Percentiles rank a stretch among this genome's conserved stretches.
phyloP scores from a whole-genome alignment of 1,284 basidiomycete species.

The Papiliotrema fonsecae region DNA sequence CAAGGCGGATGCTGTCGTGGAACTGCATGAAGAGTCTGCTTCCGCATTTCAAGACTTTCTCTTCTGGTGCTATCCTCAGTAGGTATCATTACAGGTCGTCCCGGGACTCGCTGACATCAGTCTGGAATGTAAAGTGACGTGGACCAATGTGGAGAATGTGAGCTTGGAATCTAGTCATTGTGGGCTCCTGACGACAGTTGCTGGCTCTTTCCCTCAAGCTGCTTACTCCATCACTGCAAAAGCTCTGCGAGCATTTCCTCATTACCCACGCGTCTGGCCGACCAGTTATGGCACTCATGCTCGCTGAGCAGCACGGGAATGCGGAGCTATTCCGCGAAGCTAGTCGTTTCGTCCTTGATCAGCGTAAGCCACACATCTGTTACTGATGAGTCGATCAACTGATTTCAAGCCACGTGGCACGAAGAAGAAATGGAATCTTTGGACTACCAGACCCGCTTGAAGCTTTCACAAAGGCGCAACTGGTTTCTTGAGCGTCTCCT shows the following conservation, averaged over 20 bases:
- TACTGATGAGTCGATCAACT: neutral
- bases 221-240: slow-evolving; percentile 71
- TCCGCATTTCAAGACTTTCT: slow-evolving; percentile 44
- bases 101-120: slow-evolving; percentile 46
- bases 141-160: slow-evolving; percentile 80
- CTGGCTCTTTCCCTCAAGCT: slow-evolving; percentile 37
- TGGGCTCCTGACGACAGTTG: slow-evolving; percentile 17
- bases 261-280: slow-evolving; percentile 83
- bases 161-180: slow-evolving; percentile 12
- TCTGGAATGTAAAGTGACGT: slow-evolving; percentile 81
- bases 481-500: slow-evolving; percentile 93
- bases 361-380: slow-evolving; percentile 50
- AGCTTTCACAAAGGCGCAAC: slow-evolving; percentile 78
- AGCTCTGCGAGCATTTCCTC: slow-evolving; percentile 76
- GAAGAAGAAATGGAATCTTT: slow-evolving; percentile 68
- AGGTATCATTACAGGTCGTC: neutral
- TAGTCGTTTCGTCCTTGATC: slow-evolving; percentile 82
- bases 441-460: slow-evolving; percentile 71
- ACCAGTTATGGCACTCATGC: slow-evolving; percentile 83
- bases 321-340: slow-evolving; percentile 84
- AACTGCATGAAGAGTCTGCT: slow-evolving; percentile 39
- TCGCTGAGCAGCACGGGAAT: slow-evolving; percentile 79
- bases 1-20: slow-evolving; percentile 30
- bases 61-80: slow-evolving; percentile 46
- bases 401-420: slow-evolving; percentile 52